These are phyloP conservation scores for Tagetes patula DNA, from an alignment of 129 eudicot genomes.

Conservation along the genomic window DNA sequence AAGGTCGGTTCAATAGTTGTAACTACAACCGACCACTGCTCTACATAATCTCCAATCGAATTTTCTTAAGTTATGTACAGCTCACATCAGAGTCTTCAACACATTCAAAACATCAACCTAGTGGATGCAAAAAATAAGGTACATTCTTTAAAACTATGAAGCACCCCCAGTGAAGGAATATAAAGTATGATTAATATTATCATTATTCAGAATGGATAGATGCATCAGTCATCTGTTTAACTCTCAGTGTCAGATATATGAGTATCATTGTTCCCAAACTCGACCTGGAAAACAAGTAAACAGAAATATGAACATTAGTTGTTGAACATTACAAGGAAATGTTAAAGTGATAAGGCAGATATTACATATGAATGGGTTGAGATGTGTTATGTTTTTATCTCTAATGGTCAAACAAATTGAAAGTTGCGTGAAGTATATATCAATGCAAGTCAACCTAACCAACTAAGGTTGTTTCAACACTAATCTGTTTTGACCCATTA, in stretches of 20 bases:
- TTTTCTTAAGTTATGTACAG: conserved; percentile 20
- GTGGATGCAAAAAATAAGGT: conserved; percentile 3
- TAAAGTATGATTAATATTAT: not conserved
- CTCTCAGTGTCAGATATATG: conserved; percentile 75
- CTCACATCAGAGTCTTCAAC: conserved; percentile 15
- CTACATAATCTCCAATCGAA: not conserved
- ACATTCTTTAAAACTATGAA: conserved; percentile 9
- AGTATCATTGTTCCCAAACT: conserved; percentile 78
- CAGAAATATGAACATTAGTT: conserved; percentile 3
- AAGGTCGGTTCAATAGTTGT: not conserved
- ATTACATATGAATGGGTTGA: not conserved
- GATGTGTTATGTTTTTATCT: not conserved
- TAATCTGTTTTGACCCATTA: not conserved
- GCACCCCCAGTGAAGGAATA: conserved; percentile 6
- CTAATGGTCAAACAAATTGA: not conserved
- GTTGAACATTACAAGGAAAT: not conserved
- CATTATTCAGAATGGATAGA: conserved; percentile 38
- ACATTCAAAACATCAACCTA: conserved; percentile 17
- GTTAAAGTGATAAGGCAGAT: not conserved
- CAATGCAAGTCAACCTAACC: not conserved
- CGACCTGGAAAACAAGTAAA: conserved; percentile 58
- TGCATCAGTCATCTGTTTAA: conserved; percentile 52
- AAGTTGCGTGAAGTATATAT: not conserved
- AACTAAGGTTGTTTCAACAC: not conserved
- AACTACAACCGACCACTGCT: not conserved